Evolutionary conservation across 345 rosid genomes (phyloP).

Genomic region (Eucalyptus tenuipes): DNA sequence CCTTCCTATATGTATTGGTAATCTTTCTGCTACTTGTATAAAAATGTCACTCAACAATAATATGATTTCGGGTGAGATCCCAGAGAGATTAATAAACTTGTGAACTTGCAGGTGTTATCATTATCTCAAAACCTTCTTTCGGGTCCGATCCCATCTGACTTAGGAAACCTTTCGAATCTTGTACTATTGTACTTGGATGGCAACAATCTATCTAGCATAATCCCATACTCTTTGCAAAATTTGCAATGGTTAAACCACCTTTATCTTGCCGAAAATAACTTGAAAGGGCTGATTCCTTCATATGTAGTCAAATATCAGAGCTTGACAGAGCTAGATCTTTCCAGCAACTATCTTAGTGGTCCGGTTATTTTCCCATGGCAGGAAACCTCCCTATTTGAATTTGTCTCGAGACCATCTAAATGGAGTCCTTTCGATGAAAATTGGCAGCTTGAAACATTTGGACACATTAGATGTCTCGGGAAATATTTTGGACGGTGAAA

Average conservation of each 20-base stretch:
- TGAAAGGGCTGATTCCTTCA: background rate
- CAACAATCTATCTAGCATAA: background rate
- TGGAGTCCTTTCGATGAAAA: background rate
- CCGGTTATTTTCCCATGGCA: background rate
- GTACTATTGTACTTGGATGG: accelerated
- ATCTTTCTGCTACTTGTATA: background rate
- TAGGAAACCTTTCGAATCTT: background rate
- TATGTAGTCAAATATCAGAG: background rate
- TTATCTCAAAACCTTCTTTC: background rate
- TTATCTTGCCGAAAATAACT: background rate
- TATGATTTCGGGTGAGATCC: background rate
- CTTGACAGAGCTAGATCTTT: background rate
- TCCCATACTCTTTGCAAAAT: background rate
- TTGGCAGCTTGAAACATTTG: background rate
- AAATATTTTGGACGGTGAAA: background rate
- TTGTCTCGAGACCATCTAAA: background rate
- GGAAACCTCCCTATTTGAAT: background rate
- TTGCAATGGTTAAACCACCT: accelerated
- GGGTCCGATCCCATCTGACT: accelerated
- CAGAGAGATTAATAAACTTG: constrained; percentile 1
- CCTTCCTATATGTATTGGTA: background rate
- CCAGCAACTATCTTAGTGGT: background rate
- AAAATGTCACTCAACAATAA: accelerated
- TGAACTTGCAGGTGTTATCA: too few species aligned
- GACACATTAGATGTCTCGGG: background rate